Base-by-base conservation (phyloP, 2,329 filamentous ascomycete species). In the Penicillium verrucosum region DNA sequence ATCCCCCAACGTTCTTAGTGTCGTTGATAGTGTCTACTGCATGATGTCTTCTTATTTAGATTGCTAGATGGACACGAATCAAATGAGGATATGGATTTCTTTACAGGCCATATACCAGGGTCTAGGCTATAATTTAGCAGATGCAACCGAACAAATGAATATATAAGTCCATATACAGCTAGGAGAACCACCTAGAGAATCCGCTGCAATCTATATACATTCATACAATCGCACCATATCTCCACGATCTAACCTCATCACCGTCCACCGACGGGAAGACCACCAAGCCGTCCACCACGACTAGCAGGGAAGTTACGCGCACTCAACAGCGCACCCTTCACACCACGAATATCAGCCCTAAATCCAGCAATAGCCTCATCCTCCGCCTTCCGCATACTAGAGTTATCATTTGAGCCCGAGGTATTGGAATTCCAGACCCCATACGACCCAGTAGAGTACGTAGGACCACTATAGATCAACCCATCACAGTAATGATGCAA, bases 241-340 rank as follows among this genome's bases (percentile, higher is more conserved):
- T n/a, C 16, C n/a, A 43, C 3, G 8, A 43, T 12, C 18, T 8
- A 34, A 29, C 11, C 5, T 36, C 5, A 53, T 62, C 54, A 65
- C 43, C 62, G 59, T 23, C 49, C 55, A 18, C 43, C 37, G 43
- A 55, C 58, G 42, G 65, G 29, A 41, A 65, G 53, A 43, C 61
- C 60, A 49, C 61, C 65, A 25, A 66, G 60, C 27, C 66, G 60
- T 18, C 66, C 65, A 8, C 65, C 68, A 9, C 70, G 67, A 52
- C 71, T 68, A 12, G 72, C 58, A 36, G 80, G 82, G 61, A 88
- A 88, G 59, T 86, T 84, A 60, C 82, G 81, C 9, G 84, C 82
- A 67, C 83, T 86, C 59, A 88, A 68, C 54, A 88, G 74, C 3
- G 85, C 83, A 12, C 85, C 85, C 70, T 88, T 88, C 21, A 87